Evolutionary conservation across 371 early-diverging fungal species (phyloP).

Genomic region (Vairimorpha ceranae): DNA sequence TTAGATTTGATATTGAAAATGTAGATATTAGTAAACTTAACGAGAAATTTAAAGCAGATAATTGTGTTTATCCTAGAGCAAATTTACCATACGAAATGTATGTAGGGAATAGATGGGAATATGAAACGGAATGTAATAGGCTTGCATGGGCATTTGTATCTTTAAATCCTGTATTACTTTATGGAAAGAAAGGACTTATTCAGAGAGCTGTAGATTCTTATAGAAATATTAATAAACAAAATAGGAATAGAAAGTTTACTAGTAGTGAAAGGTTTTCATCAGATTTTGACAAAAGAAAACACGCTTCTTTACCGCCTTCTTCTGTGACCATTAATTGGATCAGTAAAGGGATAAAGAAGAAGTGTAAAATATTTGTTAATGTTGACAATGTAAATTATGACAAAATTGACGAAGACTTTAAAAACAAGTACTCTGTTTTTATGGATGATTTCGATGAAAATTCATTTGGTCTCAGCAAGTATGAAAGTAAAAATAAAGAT

Average conservation of each 20-base stretch:
- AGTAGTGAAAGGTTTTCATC: slow-evolving; percentile 71
- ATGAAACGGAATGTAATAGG: slow-evolving; percentile 77
- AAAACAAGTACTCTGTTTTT: slow-evolving; percentile 66
- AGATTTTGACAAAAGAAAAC: slow-evolving; percentile 66
- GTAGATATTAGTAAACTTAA: slow-evolving; percentile 66
- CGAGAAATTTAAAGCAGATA: slow-evolving; percentile 70
- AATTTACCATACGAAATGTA: slow-evolving; percentile 68
- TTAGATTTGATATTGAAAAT: slow-evolving; percentile 71
- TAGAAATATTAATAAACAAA: slow-evolving; percentile 73
- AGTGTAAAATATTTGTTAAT: slow-evolving; percentile 66
- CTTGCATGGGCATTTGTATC: slow-evolving; percentile 79
- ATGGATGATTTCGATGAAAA: slow-evolving; percentile 65
- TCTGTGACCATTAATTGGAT: slow-evolving; percentile 65
- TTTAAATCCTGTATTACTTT: slow-evolving; percentile 71
- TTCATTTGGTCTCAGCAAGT: slow-evolving; percentile 65
- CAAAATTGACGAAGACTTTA: slow-evolving; percentile 65
- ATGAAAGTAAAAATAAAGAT: slow-evolving; percentile 66
- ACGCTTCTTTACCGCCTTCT: slow-evolving; percentile 58
- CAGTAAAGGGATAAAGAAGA: slow-evolving; percentile 63
- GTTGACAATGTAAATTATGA: slow-evolving; percentile 64
- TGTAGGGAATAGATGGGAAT: slow-evolving; percentile 77
- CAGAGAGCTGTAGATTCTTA: slow-evolving; percentile 87
- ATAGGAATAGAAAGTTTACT: slow-evolving; percentile 71
- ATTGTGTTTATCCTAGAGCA: slow-evolving; percentile 78
- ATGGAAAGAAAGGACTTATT: slow-evolving; percentile 77